Percentiles rank a stretch among this genome's conserved stretches.
These are phyloP conservation scores for Russula ochroleuca DNA, from an alignment of 768 basidiomycete genomes.

Conservation along the genomic window DNA sequence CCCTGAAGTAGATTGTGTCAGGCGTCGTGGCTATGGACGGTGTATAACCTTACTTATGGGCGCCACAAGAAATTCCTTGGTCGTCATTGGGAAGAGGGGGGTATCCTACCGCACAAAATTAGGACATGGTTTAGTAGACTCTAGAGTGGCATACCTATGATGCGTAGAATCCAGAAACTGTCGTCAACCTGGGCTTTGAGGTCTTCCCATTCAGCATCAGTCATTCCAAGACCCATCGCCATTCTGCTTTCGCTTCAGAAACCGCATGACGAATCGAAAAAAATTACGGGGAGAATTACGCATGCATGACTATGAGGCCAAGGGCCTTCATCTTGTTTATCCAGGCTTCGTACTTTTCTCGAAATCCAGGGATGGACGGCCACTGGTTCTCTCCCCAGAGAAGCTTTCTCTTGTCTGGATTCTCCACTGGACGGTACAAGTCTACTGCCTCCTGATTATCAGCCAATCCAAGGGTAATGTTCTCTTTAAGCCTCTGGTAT, in stretches of 20 bases:
- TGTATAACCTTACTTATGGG: conserved; percentile 61
- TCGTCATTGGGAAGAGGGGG: conserved; percentile 77
- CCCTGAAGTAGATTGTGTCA: conserved; percentile 41
- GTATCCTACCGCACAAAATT: conserved; percentile 51
- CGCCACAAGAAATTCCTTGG: conserved; percentile 85
- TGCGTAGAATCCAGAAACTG: conserved; percentile 86
- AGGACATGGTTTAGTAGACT: conserved; percentile 3
- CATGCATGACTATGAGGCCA: conserved; percentile 81
- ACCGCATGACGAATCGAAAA: not conserved
- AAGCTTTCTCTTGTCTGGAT: conserved; percentile 63
- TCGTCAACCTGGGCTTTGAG: conserved; percentile 71
- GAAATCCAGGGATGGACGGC: conserved; percentile 61
- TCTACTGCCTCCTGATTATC: conserved; percentile 86
- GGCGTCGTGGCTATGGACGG: not conserved
- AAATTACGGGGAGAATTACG: conserved; percentile 40
- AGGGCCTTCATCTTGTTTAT: conserved; percentile 80
- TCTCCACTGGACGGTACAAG: conserved; percentile 68
- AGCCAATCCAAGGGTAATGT: conserved; percentile 78
- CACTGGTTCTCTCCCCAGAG: conserved; percentile 88
- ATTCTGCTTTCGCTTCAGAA: conserved; percentile 47
- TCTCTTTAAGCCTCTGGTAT: conserved; percentile 75
- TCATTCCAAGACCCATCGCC: conserved; percentile 76
- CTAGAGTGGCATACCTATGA: conserved; percentile 48
- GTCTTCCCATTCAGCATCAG: conserved; percentile 59
- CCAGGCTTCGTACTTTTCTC: conserved; percentile 66